These are phyloP conservation scores for Botryotinia calthae DNA, from an alignment of 2,329 filamentous ascomycete genomes.

Conservation along the genomic window DNA sequence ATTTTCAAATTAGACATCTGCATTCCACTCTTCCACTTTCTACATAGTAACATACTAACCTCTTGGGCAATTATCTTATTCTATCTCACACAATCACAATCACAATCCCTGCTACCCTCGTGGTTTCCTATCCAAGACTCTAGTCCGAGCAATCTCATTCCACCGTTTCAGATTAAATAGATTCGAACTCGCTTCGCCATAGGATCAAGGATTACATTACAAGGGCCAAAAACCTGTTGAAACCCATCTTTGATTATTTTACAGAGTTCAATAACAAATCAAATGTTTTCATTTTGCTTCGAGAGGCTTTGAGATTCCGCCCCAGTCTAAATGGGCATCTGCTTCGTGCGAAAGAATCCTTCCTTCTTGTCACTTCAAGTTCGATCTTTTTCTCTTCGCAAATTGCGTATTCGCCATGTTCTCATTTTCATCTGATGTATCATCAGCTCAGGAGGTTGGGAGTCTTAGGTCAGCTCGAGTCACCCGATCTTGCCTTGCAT, in stretches of 20 bases:
- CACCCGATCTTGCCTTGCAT: constrained; percentile 3
- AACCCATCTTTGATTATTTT: not conserved
- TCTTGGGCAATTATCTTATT: not conserved
- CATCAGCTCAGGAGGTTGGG: constrained; percentile 8
- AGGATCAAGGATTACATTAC: constrained; percentile 1
- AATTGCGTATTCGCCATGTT: not conserved
- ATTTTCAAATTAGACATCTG: not conserved
- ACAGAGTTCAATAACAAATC: not conserved
- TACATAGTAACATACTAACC: not conserved
- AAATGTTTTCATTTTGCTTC: not conserved
- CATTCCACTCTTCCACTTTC: constrained; percentile 1
- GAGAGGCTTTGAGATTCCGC: not conserved
- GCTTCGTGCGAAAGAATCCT: not conserved
- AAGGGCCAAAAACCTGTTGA: not conserved
- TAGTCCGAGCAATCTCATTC: constrained; percentile 2
- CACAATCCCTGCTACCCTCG: constrained; percentile 2
- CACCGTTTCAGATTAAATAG: constrained; percentile 12
- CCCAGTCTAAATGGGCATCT: not conserved
- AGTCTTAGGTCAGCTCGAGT: constrained; percentile 1
- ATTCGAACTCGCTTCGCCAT: not conserved
- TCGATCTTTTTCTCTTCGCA: not conserved
- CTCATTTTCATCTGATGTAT: not conserved
- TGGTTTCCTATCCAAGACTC: constrained; percentile 10
- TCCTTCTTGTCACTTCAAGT: not conserved
- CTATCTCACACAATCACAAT: constrained; percentile 6